phyloP scores from a whole-genome alignment of 257 asterid genomes.

The Nicotiana attenuata region DNA sequence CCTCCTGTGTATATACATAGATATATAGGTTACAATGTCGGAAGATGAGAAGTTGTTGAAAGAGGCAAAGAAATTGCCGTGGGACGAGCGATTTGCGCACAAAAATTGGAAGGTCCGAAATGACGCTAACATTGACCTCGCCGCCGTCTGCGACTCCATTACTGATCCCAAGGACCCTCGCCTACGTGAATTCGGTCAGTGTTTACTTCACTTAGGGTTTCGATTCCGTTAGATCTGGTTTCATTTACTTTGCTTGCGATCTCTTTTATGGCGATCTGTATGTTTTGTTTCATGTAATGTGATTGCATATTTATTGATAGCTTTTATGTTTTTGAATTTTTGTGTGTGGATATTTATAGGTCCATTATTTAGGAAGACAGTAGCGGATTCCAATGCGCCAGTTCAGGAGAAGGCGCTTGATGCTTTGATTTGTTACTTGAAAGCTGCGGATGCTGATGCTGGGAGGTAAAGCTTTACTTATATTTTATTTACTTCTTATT shows the following conservation, averaged over 20 bases:
- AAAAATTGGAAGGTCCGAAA: conserved; percentile 99
- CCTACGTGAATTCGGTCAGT: conserved; percentile 88
- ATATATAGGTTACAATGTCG: conserved; percentile 54
- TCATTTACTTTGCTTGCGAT: conserved; percentile 15
- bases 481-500: background rate
- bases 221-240: conserved; percentile 45
- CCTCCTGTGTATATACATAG: background rate
- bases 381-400: conserved; percentile 93
- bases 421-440: conserved; percentile 86
- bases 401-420: conserved; percentile 99
- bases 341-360: conserved; percentile 34
- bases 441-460: conserved; percentile 93
- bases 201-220: conserved; percentile 16
- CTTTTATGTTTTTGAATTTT: conserved; percentile 26
- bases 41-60: conserved; percentile 99
- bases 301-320: conserved; percentile 23
- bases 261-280: conserved; percentile 28
- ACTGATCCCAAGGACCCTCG: conserved; percentile 97
- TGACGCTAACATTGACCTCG: conserved; percentile 93
- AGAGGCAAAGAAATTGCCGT: conserved; percentile 96
- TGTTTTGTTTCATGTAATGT: conserved; percentile 24
- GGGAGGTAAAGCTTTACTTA: conserved; percentile 53
- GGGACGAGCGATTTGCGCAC: conserved; percentile 96
- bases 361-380: conserved; percentile 69
- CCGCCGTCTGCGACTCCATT: conserved; percentile 77